Evolutionary conservation across 148 eudicot genomes (phyloP).

Genomic region (Fallopia convolvulus): DNA sequence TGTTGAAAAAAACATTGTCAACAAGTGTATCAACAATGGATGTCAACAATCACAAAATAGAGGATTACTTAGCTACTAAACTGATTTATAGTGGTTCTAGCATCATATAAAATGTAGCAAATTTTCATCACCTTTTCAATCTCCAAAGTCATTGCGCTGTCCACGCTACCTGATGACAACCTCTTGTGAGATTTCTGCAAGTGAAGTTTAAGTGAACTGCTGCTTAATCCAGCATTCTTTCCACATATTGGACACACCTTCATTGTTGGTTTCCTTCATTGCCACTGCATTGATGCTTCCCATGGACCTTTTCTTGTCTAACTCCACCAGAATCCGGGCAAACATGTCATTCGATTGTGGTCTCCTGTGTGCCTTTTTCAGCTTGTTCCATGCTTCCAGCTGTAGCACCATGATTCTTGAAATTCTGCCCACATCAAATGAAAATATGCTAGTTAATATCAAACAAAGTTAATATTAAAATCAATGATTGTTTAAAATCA

Average conservation of each 20-base stretch:
- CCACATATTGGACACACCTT: conserved; percentile 95
- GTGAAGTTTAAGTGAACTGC: conserved; percentile 93
- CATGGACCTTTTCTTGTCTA: conserved; percentile 64
- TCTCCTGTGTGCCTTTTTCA: conserved; percentile 78
- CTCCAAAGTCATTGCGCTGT: conserved; percentile 98
- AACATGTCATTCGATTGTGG: conserved; percentile 99
- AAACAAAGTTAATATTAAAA: too few species aligned
- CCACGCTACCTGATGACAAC: conserved; percentile 93
- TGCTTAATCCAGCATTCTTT: conserved; percentile 94
- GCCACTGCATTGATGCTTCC: conserved; percentile 99
- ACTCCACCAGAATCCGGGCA: conserved; percentile 68
- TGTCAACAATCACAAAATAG: too few species aligned
- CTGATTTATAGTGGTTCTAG: too few species aligned
- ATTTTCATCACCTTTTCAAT: conserved; percentile 77
- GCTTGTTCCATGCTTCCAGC: conserved; percentile 72
- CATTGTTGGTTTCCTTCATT: conserved; percentile 75
- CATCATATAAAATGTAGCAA: too few species aligned
- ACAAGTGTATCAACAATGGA: too few species aligned
- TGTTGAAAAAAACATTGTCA: too few species aligned
- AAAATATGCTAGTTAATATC: too few species aligned
- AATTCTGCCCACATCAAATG: too few species aligned
- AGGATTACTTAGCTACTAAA: too few species aligned
- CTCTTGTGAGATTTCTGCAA: conserved; percentile 85
- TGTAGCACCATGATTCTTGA: too few species aligned
- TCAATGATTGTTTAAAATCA: too few species aligned